Conservation (phyloP, 768 basidiomycete genomes). For the Asterophora lycoperdoides region DNA sequence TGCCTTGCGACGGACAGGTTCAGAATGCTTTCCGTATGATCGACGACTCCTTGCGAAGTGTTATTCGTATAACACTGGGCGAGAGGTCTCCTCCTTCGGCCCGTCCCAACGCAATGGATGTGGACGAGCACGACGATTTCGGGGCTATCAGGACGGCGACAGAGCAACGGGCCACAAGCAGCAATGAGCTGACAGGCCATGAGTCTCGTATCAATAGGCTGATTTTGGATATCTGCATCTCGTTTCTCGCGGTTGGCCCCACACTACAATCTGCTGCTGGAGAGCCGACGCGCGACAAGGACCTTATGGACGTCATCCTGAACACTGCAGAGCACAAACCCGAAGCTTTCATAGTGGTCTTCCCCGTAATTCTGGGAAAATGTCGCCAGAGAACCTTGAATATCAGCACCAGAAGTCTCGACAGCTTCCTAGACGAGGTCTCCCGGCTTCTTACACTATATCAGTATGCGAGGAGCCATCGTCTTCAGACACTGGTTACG, state of each 20-base stretch:
- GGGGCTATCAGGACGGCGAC: conserved; percentile 43
- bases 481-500: conserved; percentile 50
- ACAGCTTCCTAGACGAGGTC: conserved; percentile 50
- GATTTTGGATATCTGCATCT: conserved; percentile 49
- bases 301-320: conserved; percentile 51
- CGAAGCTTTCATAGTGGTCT: conserved; percentile 57
- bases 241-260: conserved; percentile 61
- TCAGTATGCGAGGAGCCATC: conserved; percentile 49
- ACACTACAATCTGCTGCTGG: conserved; percentile 54
- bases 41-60: conserved; percentile 29
- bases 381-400: conserved; percentile 52
- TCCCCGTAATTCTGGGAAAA: conserved; percentile 50
- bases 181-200: conserved; percentile 19
- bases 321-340: conserved; percentile 36
- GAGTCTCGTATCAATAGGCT: conserved; percentile 27
- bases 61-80: conserved; percentile 38
- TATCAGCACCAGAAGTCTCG: conserved; percentile 46
- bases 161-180: conserved; percentile 26
- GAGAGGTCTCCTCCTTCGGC: conserved; percentile 17
- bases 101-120: conserved; percentile 24
- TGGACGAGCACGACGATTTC: conserved; percentile 55
- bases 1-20: conserved; percentile 34
- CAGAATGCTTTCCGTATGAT: conserved; percentile 40
- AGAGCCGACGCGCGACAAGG: conserved; percentile 58
- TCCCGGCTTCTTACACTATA: conserved; percentile 51